These are phyloP conservation scores for Pythium insidiosum DNA, from an alignment of 352 stramenopile genomes.

Conservation along the genomic window DNA sequence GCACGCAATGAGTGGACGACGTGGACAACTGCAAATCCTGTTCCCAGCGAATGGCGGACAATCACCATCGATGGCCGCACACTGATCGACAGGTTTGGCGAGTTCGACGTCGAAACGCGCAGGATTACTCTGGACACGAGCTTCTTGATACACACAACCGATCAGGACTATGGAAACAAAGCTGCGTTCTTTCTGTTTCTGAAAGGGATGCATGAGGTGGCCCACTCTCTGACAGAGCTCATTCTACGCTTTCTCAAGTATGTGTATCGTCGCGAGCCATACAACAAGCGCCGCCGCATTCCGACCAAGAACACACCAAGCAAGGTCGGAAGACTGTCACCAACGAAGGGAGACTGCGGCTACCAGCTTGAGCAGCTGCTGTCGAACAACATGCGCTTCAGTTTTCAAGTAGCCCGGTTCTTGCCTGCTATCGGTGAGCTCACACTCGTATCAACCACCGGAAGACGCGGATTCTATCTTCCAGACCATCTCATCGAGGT, in stretches of 20 bases:
- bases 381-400: constrained; percentile 1
- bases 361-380: constrained; percentile 1
- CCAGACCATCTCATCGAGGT: not conserved
- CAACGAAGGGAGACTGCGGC: constrained; percentile 1
- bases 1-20: not conserved
- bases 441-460: constrained; percentile 2
- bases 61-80: not conserved
- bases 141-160: not conserved
- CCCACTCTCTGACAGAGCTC: constrained; percentile 1
- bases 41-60: not conserved
- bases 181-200: constrained; percentile 1
- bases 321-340: constrained; percentile 2
- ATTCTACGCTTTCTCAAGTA: constrained; percentile 3
- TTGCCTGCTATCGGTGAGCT: not conserved
- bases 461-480: constrained; percentile 1
- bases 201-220: not conserved
- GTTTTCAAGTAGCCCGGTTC: not conserved
- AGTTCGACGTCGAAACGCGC: constrained; percentile 2
- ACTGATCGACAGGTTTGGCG: not conserved
- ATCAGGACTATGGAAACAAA: constrained; percentile 1
- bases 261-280: not conserved
- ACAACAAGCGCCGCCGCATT: constrained; percentile 1
- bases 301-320: constrained; percentile 2
- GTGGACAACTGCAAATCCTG: constrained; percentile 1
- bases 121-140: constrained; percentile 1